Percentiles rank a stretch among this genome's conserved stretches.
Conservation (phyloP, 495 filamentous ascomycete species). For the Penicillium angulare region DNA sequence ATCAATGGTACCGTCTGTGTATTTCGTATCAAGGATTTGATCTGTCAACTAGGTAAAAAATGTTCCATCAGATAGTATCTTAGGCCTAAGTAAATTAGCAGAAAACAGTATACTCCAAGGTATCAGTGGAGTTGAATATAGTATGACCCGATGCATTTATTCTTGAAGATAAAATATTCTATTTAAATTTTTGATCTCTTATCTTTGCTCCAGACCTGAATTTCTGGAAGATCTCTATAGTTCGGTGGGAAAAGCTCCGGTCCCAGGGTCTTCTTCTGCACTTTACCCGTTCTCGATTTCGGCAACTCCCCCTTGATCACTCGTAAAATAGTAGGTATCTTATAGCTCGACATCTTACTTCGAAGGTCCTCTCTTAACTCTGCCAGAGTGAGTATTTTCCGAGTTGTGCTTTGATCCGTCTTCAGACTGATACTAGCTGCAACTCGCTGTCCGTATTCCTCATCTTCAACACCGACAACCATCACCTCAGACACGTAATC, state of each 20-base stretch:
- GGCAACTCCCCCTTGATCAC: slow-evolving; percentile 46
- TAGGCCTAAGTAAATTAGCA: too few species aligned
- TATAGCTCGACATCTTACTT: slow-evolving; percentile 40
- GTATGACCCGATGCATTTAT: too few species aligned
- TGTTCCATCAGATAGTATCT: too few species aligned
- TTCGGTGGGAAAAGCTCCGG: slow-evolving; percentile 42
- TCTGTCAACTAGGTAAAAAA: too few species aligned
- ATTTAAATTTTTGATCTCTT: slow-evolving; percentile 14
- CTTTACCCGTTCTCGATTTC: slow-evolving; percentile 48
- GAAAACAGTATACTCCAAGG: too few species aligned
- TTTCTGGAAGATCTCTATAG: slow-evolving; percentile 29
- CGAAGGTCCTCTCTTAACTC: slow-evolving; percentile 41
- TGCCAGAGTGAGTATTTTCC: slow-evolving; percentile 28
- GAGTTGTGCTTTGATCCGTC: slow-evolving; percentile 15
- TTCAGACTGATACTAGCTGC: slow-evolving; percentile 44
- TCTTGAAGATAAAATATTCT: too few species aligned
- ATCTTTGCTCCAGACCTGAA: slow-evolving; percentile 41
- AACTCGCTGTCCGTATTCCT: slow-evolving; percentile 51
- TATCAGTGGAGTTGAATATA: too few species aligned
- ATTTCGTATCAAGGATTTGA: too few species aligned
- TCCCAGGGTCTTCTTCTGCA: slow-evolving; percentile 50
- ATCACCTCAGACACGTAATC: slow-evolving; percentile 40
- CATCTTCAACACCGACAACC: slow-evolving; percentile 41
- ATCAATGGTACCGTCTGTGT: too few species aligned
- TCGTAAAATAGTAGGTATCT: slow-evolving; percentile 47